phyloP scores from a whole-genome alignment of 2,329 filamentous ascomycete genomes.

The Trichoderma arundinaceum region DNA sequence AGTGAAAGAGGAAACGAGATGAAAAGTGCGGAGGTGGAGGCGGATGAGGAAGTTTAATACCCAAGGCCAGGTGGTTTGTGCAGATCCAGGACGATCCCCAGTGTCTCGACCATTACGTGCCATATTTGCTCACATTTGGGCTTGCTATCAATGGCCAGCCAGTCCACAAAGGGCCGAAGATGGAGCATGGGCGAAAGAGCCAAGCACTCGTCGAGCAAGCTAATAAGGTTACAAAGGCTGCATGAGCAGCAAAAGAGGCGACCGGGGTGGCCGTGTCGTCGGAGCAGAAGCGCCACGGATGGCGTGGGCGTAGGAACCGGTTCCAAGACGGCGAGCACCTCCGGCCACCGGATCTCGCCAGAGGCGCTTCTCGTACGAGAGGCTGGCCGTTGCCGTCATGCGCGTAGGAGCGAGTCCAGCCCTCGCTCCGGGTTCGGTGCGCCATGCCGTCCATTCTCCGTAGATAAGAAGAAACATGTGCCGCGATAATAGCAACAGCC shows the following conservation, averaged over 20 bases:
- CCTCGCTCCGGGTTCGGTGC: slow-evolving; percentile 14
- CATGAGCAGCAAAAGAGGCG: slow-evolving; percentile 14
- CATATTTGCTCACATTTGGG: slow-evolving; percentile 16
- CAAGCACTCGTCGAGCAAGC: slow-evolving; percentile 6
- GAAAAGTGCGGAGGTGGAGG: slow-evolving; percentile 24
- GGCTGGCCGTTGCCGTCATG: not conserved
- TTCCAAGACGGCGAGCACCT: not conserved
- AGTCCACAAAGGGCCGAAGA: slow-evolving; percentile 26
- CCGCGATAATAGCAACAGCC: not conserved
- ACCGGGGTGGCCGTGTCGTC: slow-evolving; percentile 26
- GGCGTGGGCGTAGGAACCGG: slow-evolving; percentile 20
- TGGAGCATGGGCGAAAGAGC: slow-evolving; percentile 16
- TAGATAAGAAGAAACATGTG: slow-evolving; percentile 20
- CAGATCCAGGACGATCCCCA: slow-evolving; percentile 21
- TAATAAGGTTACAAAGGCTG: slow-evolving; percentile 24
- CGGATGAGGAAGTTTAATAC: slow-evolving; percentile 36
- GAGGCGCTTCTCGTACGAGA: slow-evolving; percentile 2
- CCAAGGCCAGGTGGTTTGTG: slow-evolving; percentile 19
- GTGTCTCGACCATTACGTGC: slow-evolving; percentile 8
- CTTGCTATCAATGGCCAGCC: slow-evolving; percentile 18
- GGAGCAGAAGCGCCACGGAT: slow-evolving; percentile 21
- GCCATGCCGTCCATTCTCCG: not conserved
- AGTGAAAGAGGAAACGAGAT: slow-evolving; percentile 17
- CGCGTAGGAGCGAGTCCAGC: too few species aligned
- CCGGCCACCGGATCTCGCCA: slow-evolving; percentile 22